Evolutionary conservation across 2,329 filamentous ascomycete genomes (phyloP).

Genomic region (Tolypocladium amazonense): DNA sequence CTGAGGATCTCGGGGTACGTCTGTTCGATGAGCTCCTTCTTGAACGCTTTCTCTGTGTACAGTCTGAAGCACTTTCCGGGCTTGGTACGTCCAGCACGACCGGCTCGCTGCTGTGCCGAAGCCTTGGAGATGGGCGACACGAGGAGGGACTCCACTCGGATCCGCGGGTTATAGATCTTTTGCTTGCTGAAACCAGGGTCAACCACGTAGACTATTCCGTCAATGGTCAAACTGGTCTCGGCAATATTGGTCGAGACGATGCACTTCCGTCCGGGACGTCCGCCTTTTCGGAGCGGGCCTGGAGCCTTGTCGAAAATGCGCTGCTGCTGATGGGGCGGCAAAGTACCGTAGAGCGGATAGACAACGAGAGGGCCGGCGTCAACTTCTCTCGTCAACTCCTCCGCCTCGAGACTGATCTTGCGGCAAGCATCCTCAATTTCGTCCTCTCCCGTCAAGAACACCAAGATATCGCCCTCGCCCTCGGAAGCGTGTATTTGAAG

Average conservation of each 20-base stretch:
- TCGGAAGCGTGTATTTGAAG: slow-evolving; percentile 94
- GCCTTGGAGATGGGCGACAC: slow-evolving; percentile 97
- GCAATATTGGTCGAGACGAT: slow-evolving; percentile 97
- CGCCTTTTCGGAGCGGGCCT: slow-evolving; percentile 58
- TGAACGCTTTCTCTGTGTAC: slow-evolving; percentile 92
- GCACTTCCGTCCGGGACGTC: slow-evolving; percentile 81
- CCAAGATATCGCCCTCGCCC: slow-evolving; percentile 79
- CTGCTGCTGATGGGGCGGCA: slow-evolving; percentile 89
- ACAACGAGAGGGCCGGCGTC: slow-evolving; percentile 83
- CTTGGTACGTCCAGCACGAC: slow-evolving; percentile 97
- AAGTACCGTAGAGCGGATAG: slow-evolving; percentile 87
- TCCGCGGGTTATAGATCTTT: slow-evolving; percentile 96
- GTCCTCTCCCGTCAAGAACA: slow-evolving; percentile 96
- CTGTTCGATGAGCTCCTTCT: slow-evolving; percentile 95
- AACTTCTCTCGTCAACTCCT: slow-evolving; percentile 85
- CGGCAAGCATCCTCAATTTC: slow-evolving; percentile 95
- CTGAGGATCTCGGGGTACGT: slow-evolving; percentile 93
- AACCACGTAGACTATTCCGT: slow-evolving; percentile 98
- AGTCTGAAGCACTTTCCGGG: slow-evolving; percentile 97
- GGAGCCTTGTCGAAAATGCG: slow-evolving; percentile 90
- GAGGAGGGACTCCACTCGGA: slow-evolving; percentile 91
- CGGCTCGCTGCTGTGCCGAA: slow-evolving; percentile 91
- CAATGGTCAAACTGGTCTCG: slow-evolving; percentile 93
- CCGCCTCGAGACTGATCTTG: slow-evolving; percentile 82
- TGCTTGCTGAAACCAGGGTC: slow-evolving; percentile 99